Percentiles rank a stretch among this genome's conserved stretches.
Conservation (phyloP, 2,329 filamentous ascomycete genomes). For the Lachnellula willkommii region DNA sequence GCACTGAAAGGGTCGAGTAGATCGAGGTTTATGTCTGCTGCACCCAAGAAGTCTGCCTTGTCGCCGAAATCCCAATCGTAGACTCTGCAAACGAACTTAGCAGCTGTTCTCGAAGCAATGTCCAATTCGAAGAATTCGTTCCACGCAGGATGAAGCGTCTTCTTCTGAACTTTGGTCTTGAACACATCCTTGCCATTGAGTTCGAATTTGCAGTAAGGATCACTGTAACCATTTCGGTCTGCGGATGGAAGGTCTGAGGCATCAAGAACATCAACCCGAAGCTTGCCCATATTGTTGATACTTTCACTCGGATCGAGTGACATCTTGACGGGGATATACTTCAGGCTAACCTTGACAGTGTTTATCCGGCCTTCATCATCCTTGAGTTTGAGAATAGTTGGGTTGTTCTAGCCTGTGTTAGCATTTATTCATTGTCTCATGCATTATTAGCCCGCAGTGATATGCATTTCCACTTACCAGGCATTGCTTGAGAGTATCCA, state of each 20-base stretch:
- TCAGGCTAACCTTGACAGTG: conserved; percentile 84
- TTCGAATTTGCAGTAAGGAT: conserved; percentile 93
- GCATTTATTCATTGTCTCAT: background rate
- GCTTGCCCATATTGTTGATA: conserved; percentile 97
- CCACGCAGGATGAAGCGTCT: conserved; percentile 91
- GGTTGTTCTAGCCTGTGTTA: conserved; percentile 63
- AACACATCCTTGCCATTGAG: conserved; percentile 84
- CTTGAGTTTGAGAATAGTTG: conserved; percentile 74
- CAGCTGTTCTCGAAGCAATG: conserved; percentile 76
- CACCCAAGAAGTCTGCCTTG: conserved; percentile 86
- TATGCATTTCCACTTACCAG: conserved; percentile 50
- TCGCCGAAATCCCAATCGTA: conserved; percentile 97
- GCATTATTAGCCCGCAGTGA: background rate
- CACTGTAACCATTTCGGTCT: conserved; percentile 93
- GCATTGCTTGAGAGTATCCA: conserved; percentile 83
- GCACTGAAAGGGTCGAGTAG: conserved; percentile 79
- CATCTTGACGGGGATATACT: conserved; percentile 95
- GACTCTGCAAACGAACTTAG: conserved; percentile 76
- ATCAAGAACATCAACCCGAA: conserved; percentile 89
- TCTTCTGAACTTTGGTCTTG: conserved; percentile 96
- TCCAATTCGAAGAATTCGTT: conserved; percentile 90
- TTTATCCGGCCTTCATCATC: conserved; percentile 70
- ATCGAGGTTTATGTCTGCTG: conserved; percentile 68
- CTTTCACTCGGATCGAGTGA: conserved; percentile 88
- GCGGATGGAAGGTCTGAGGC: conserved; percentile 83